A percentile compares a stretch with the other conserved stretches of the same genome.
These are phyloP conservation scores for Ajuga chamaepitys DNA, from an alignment of 257 asterid genomes.

Conservation along the genomic window DNA sequence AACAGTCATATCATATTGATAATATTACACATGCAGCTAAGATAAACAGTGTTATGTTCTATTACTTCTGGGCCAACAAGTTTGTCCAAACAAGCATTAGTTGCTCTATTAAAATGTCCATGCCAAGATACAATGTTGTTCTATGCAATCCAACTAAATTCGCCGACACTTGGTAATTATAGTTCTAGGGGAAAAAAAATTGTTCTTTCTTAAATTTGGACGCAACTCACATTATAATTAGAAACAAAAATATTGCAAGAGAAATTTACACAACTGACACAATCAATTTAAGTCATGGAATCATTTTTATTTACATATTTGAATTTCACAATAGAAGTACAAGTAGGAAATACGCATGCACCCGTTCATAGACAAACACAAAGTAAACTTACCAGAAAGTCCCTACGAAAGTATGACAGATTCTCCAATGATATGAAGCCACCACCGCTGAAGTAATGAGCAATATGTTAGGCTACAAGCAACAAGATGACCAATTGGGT, in stretches of 20 bases:
- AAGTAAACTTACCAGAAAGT: slow-evolving; percentile 67
- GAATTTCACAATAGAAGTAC: background rate
- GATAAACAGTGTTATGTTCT: background rate
- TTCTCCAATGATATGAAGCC: slow-evolving; percentile 95
- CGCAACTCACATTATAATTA: background rate
- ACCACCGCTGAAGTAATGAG: slow-evolving; percentile 69
- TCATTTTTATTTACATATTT: background rate
- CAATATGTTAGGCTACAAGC: slow-evolving; percentile 5
- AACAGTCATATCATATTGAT: too few species aligned
- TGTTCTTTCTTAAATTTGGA: background rate
- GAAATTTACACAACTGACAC: background rate
- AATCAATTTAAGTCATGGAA: background rate
- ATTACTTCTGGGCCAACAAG: background rate
- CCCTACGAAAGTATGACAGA: slow-evolving; percentile 72
- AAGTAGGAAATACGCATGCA: background rate
- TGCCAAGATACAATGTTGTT: background rate
- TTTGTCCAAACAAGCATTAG: background rate
- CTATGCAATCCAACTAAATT: background rate
- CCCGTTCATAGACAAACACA: background rate
- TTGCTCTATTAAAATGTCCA: background rate
- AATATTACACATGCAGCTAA: too few species aligned
- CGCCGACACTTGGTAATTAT: background rate
- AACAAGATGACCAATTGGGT: background rate
- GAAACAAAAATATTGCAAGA: background rate
- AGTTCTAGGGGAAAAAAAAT: background rate